Conservation (phyloP, 768 basidiomycete genomes). For the Cystofilobasidium macerans region DNA sequence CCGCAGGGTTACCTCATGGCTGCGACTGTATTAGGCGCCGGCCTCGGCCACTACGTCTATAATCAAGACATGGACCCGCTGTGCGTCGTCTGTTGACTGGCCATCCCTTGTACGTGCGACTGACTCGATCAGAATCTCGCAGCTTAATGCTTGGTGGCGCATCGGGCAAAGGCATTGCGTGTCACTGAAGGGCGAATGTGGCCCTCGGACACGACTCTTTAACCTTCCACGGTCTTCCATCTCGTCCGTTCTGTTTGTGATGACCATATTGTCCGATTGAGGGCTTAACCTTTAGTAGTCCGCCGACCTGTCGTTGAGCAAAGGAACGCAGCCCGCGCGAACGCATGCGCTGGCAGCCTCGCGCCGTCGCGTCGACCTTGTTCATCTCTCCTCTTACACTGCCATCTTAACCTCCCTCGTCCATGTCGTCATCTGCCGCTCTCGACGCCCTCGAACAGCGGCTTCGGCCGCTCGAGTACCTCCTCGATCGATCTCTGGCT, state of each 20-base stretch:
- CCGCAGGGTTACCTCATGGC: slow-evolving; percentile 20
- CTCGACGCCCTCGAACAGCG: not conserved
- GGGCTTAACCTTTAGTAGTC: no score
- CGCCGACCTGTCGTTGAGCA: no score
- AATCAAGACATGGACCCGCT: slow-evolving; percentile 21
- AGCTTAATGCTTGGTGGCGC: not conserved
- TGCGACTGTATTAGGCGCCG: slow-evolving; percentile 10
- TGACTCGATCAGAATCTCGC: not conserved
- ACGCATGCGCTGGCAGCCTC: no score
- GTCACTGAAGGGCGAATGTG: no score
- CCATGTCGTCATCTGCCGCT: not conserved
- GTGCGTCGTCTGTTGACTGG: not conserved
- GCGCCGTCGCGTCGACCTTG: no score
- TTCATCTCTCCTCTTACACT: no score
- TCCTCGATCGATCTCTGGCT: not conserved
- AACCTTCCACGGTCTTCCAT: no score
- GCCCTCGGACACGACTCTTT: no score
- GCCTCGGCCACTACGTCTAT: slow-evolving; percentile 11
- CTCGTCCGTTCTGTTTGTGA: no score
- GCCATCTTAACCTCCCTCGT: not conserved
- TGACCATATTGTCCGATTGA: no score
- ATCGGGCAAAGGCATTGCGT: not conserved
- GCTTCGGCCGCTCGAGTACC: not conserved
- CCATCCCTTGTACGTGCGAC: not conserved
- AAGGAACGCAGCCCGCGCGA: no score